Evolutionary conservation across 305 asterid species (phyloP).

Genomic region (Lippia alba): DNA sequence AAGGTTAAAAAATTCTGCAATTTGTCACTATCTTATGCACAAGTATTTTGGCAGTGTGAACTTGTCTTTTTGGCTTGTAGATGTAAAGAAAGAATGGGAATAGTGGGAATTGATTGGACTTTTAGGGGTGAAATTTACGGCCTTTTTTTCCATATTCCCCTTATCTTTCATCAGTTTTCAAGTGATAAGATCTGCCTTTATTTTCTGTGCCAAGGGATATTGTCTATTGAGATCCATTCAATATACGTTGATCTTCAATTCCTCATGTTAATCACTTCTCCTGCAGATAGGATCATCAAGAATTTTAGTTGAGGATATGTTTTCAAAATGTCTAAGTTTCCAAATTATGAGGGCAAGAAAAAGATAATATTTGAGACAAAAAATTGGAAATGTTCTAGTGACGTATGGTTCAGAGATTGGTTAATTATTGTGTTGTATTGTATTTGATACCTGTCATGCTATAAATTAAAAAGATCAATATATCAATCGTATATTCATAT

Average conservation of each 20-base stretch:
- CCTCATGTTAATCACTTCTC: neutral
- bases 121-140: constrained; percentile 23
- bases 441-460: too few species aligned
- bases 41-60: constrained; percentile 24
- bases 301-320: neutral
- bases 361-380: too few species aligned
- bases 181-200: constrained; percentile 30
- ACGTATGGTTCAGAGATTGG: too few species aligned
- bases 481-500: too few species aligned
- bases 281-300: neutral
- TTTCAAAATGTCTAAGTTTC: too few species aligned
- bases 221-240: neutral
- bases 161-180: constrained; percentile 18
- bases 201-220: neutral
- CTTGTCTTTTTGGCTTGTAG: constrained; percentile 25
- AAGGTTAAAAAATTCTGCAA: neutral
- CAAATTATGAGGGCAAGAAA: neutral
- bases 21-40: constrained; percentile 28
- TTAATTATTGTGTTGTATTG: too few species aligned
- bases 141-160: constrained; percentile 22
- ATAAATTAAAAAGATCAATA: too few species aligned
- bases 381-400: too few species aligned
- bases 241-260: neutral
- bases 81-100: constrained; percentile 38
- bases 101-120: constrained; percentile 29